Evolutionary conservation across 2,329 filamentous ascomycete genomes (phyloP).

Genomic region (Fusarium aywerte): DNA sequence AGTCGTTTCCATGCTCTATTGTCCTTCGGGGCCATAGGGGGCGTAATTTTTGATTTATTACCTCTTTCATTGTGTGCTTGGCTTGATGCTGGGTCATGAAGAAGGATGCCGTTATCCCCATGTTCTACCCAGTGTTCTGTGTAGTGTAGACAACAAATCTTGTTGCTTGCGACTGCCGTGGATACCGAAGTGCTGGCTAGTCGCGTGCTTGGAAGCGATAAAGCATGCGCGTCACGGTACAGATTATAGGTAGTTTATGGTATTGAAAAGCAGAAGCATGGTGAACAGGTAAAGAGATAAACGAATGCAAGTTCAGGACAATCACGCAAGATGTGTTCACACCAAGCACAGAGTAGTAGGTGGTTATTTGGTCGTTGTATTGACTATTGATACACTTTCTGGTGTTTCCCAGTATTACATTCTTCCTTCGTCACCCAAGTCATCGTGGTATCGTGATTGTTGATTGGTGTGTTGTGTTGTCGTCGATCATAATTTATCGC

Average conservation of each 20-base stretch:
- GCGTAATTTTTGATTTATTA: conserved; percentile 63
- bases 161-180: no score
- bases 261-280: no score
- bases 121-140: no score
- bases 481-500: conserved; percentile 25
- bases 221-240: no score
- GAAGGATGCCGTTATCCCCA: conserved; percentile 24
- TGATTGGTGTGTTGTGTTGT: background rate
- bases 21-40: conserved; percentile 65
- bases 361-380: background rate
- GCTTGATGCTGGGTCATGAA: conserved; percentile 51
- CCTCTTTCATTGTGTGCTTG: conserved; percentile 57
- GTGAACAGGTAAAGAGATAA: no score
- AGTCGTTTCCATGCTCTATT: conserved; percentile 60
- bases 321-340: background rate
- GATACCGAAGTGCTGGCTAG: no score
- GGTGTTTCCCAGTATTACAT: conserved; percentile 10
- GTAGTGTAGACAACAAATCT: no score
- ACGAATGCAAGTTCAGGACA: no score
- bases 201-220: no score
- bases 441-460: background rate
- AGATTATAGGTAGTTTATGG: no score
- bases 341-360: background rate
- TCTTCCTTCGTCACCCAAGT: background rate
- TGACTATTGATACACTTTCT: background rate